These are phyloP conservation scores for Xylaria sp. DNA, from an alignment of 2,329 filamentous ascomycete species.

Conservation along the genomic window DNA sequence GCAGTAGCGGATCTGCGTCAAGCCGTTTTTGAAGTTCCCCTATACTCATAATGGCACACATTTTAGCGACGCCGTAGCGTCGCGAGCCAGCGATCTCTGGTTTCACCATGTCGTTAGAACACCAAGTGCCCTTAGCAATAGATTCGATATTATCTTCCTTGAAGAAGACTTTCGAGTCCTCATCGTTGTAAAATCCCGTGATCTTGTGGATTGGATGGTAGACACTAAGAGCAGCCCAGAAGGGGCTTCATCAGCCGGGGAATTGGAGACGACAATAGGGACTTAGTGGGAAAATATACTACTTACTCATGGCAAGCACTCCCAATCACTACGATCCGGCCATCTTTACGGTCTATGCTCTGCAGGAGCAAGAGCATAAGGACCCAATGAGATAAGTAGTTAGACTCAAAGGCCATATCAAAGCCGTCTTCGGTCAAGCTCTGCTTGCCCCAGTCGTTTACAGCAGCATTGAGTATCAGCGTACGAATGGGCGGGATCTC, in stretches of 20 bases:
- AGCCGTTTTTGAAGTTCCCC: slow-evolving; percentile 31
- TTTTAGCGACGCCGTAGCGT: slow-evolving; percentile 40
- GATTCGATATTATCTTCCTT: slow-evolving; percentile 27
- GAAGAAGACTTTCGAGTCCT: slow-evolving; percentile 25
- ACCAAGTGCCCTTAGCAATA: slow-evolving; percentile 33
- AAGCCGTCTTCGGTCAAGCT: slow-evolving; percentile 48
- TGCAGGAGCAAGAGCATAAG: slow-evolving; percentile 49
- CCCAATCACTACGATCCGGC: slow-evolving; percentile 48
- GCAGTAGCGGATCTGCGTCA: slow-evolving; percentile 21
- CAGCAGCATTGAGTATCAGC: slow-evolving; percentile 35
- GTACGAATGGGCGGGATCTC: slow-evolving; percentile 41
- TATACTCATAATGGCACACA: slow-evolving; percentile 36
- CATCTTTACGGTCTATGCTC: slow-evolving; percentile 49
- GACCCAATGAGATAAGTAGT: slow-evolving; percentile 51
- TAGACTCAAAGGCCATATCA: slow-evolving; percentile 48
- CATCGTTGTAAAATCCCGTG: slow-evolving; percentile 20
- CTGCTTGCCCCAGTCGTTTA: slow-evolving; percentile 40
- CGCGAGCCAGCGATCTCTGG: slow-evolving; percentile 16
- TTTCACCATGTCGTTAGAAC: slow-evolving; percentile 2
- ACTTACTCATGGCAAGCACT: slow-evolving; percentile 49
- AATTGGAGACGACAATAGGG: neutral
- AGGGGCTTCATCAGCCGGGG: neutral
- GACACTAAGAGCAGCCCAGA: neutral
- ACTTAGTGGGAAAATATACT: neutral
- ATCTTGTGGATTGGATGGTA: slow-evolving; percentile 12